Base-by-base conservation (phyloP, 225 moss, liverwort and hornwort species). In the Neckera pumila region DNA sequence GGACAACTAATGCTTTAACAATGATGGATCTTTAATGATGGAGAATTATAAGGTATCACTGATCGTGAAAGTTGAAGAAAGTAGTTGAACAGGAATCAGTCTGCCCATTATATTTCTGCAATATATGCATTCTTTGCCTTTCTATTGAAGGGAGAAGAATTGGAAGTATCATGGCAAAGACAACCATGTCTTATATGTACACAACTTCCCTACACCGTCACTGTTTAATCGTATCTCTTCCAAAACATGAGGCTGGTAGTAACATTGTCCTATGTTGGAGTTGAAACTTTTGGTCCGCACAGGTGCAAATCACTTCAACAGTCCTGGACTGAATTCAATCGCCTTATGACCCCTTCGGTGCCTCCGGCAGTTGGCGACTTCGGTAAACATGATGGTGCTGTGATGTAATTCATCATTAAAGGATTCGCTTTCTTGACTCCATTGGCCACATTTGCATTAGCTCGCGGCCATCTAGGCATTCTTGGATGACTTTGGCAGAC, bases 401-500 rank as follows among this genome's bases (percentile, higher is more conserved):
- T 47, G 51, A n/a, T 79, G 36, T 27, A 38, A 33, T 49, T 76
- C 4, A 45, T 90, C 76, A 90, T 71, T 82, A 61, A 85, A 71
- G 78, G 30, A 85, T 36, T 49, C 87, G 76, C 47, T 85, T 89
- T 62, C 86, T 88, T 11, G 84, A 69, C 79, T 87, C 70, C 85
- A 87, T 64, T 34, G 92, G 93, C 98, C 97, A 97, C 93, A 98
- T 83, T 62, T 92, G 92, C 89, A 84, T 78, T 59, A 97, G 92
- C 85, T 93, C 94, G 43, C 94, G 89, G 79, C 98, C 96, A 72
- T 89, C 93, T n/a, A 88, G 85, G 83, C 98, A 99, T 80, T 89
- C 91, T 27, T 96, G 89, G n/a, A 99, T 89, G 79, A 93, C 91
- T 89, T 88, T 91, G n/a, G 93, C 53, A 78, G 95, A 89, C 30